A percentile compares a stretch with the other conserved stretches of the same genome.
phyloP scores from a whole-genome alignment of 352 stramenopile species.

The Phytophthora lateralis region DNA sequence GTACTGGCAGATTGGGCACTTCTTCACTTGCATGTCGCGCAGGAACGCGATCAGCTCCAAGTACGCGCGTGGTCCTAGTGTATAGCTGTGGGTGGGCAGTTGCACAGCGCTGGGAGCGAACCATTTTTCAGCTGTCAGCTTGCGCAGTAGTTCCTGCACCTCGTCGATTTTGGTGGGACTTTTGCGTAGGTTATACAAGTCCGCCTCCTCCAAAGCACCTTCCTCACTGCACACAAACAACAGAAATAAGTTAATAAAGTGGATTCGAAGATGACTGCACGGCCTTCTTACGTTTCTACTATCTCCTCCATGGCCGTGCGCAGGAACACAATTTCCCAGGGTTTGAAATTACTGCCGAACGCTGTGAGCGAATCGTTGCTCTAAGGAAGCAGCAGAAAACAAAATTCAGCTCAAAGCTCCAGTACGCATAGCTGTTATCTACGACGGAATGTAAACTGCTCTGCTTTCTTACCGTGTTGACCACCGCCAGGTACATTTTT shows the following conservation, averaged over 20 bases:
- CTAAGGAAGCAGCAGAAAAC: slow-evolving; percentile 32
- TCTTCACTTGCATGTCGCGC: slow-evolving; percentile 74
- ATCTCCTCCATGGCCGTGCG: slow-evolving; percentile 85
- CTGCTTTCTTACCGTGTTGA: slow-evolving; percentile 64
- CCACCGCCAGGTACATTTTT: slow-evolving; percentile 80
- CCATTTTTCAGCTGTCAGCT: slow-evolving; percentile 75
- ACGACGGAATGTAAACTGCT: not conserved
- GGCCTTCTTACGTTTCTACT: slow-evolving; percentile 55
- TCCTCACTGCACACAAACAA: slow-evolving; percentile 47
- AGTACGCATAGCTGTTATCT: not conserved
- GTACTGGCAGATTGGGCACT: slow-evolving; percentile 79
- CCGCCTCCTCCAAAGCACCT: slow-evolving; percentile 64
- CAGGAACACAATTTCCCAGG: slow-evolving; percentile 87
- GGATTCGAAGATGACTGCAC: not conserved
- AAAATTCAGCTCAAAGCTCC: not conserved
- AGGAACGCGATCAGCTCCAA: slow-evolving; percentile 79
- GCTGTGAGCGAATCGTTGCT: slow-evolving; percentile 77
- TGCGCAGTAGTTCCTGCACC: slow-evolving; percentile 66
- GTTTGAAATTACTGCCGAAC: slow-evolving; percentile 78
- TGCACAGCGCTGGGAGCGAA: slow-evolving; percentile 50
- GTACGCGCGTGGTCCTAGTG: slow-evolving; percentile 70
- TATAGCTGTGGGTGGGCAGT: slow-evolving; percentile 48
- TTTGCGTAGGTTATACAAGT: slow-evolving; percentile 78
- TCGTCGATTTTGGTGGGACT: slow-evolving; percentile 63
- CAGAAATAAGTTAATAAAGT: not conserved